phyloP scores from a whole-genome alignment of 1,284 basidiomycete genomes.

The Lentinula novae-zelandiae region DNA sequence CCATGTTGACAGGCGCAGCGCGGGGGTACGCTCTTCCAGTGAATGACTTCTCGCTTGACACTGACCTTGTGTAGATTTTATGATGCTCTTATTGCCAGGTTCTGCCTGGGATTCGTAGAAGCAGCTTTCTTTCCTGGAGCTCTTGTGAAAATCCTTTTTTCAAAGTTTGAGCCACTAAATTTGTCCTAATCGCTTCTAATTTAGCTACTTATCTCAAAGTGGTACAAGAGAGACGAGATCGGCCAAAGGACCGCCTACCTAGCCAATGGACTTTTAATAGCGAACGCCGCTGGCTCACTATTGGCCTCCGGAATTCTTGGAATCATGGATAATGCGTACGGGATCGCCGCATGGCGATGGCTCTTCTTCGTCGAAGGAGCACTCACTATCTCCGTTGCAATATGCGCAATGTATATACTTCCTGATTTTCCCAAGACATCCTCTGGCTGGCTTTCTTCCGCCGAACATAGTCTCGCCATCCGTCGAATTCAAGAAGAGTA shows the following conservation, averaged over 20 bases:
- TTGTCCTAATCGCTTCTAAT: background rate
- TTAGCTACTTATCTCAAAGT: conserved; percentile 20
- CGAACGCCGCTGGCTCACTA: conserved; percentile 82
- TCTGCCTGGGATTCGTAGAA: conserved; percentile 71
- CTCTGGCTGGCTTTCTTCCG: conserved; percentile 55
- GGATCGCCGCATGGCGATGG: conserved; percentile 81
- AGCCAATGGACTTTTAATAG: conserved; percentile 69
- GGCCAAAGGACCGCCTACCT: conserved; percentile 73
- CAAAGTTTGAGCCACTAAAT: conserved; percentile 15
- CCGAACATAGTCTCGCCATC: conserved; percentile 65
- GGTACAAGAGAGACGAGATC: conserved; percentile 68
- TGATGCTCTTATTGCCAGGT: conserved; percentile 66
- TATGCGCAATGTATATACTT: conserved; percentile 62
- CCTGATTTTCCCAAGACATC: conserved; percentile 72
- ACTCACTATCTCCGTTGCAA: conserved; percentile 60
- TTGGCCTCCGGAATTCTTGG: conserved; percentile 71
- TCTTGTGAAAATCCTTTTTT: conserved; percentile 29
- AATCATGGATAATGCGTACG: conserved; percentile 67
- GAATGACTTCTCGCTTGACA: conserved; percentile 8
- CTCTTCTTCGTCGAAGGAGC: conserved; percentile 76
- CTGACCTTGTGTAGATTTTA: conserved; percentile 43
- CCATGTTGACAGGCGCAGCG: conserved; percentile 55
- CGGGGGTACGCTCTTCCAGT: conserved; percentile 37
- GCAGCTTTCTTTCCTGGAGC: conserved; percentile 76
- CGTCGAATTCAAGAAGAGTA: conserved; percentile 72